Percentiles rank a stretch among this genome's conserved stretches.
phyloP scores from a whole-genome alignment of 192 early-diverging fungal genomes.

The Backusella luteola region DNA sequence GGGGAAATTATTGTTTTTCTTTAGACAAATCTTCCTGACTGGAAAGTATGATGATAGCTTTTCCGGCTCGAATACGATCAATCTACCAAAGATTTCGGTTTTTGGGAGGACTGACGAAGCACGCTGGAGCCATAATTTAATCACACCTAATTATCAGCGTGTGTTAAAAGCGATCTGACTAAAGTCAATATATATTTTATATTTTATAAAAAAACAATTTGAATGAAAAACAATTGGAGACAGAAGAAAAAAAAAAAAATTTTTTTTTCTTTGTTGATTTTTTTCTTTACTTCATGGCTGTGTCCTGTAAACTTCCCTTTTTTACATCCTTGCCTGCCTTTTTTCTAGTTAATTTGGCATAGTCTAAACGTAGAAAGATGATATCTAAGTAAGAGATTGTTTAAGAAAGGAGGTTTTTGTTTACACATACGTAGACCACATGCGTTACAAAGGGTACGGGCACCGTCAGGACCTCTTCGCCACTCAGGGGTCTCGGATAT shows the following conservation, averaged over 20 bases:
- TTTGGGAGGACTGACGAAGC: conserved; percentile 6
- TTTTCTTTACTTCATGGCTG: background rate
- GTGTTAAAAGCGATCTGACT: conserved; percentile 10
- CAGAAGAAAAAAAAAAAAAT: no score
- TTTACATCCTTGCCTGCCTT: background rate
- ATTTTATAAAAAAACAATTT: background rate
- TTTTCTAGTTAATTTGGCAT: conserved; percentile 8
- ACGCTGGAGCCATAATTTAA: background rate
- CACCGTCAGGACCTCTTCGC: conserved; percentile 91
- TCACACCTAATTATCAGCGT: background rate
- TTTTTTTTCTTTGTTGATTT: background rate
- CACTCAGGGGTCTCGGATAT: conserved; percentile 89
- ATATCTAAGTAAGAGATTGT: background rate
- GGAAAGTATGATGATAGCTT: conserved; percentile 10
- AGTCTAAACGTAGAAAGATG: background rate
- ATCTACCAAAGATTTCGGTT: background rate
- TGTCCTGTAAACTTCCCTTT: background rate
- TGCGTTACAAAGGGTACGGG: conserved; percentile 91
- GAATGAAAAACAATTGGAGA: background rate
- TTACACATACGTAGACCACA: conserved; percentile 79
- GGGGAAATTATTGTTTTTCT: background rate
- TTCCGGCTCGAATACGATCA: conserved; percentile 2
- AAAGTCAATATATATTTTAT: background rate
- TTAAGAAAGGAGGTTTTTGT: background rate
- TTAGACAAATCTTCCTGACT: conserved; percentile 10